phyloP scores from a whole-genome alignment of 2,329 filamentous ascomycete genomes.

The Polychaeton citri region DNA sequence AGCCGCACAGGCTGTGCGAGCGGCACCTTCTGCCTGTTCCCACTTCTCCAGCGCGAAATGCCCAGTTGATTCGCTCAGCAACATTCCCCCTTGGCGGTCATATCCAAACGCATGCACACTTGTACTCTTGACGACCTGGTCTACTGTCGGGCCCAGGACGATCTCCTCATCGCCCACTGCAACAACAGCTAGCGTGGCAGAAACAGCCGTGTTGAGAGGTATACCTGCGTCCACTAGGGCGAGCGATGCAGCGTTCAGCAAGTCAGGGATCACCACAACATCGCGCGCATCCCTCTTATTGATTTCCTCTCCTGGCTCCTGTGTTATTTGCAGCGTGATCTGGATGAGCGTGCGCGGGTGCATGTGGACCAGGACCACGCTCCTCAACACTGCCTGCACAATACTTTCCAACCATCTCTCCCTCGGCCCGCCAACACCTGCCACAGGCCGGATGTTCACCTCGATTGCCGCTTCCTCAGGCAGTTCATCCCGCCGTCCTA shows the following conservation, averaged over 20 bases:
- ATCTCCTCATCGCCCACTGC: slow-evolving; percentile 22
- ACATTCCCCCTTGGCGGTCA: slow-evolving; percentile 55
- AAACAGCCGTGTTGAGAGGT: slow-evolving; percentile 61
- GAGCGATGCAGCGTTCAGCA: slow-evolving; percentile 67
- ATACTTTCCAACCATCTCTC: slow-evolving; percentile 67
- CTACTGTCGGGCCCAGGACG: slow-evolving; percentile 49
- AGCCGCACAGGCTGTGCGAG: slow-evolving; percentile 48
- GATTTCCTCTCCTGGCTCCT: slow-evolving; percentile 42
- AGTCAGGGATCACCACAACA: slow-evolving; percentile 63
- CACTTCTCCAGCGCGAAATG: slow-evolving; percentile 63
- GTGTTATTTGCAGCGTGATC: slow-evolving; percentile 59
- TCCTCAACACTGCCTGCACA: slow-evolving; percentile 57
- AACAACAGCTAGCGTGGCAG: slow-evolving; percentile 52
- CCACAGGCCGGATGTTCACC: slow-evolving; percentile 74
- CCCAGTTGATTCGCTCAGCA: slow-evolving; percentile 73
- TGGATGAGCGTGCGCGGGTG: slow-evolving; percentile 70
- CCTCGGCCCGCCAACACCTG: slow-evolving; percentile 54
- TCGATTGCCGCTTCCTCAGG: slow-evolving; percentile 85
- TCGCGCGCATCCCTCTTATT: slow-evolving; percentile 38
- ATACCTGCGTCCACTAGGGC: slow-evolving; percentile 72
- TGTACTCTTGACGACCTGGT: slow-evolving; percentile 45
- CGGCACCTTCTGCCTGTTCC: slow-evolving; percentile 54
- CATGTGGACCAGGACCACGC: slow-evolving; percentile 60
- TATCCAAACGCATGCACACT: slow-evolving; percentile 79
- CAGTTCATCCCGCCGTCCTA: slow-evolving; percentile 74